These are phyloP conservation scores for Lactarius pseudohatsudake DNA, from an alignment of 768 basidiomycete species.

Conservation along the genomic window DNA sequence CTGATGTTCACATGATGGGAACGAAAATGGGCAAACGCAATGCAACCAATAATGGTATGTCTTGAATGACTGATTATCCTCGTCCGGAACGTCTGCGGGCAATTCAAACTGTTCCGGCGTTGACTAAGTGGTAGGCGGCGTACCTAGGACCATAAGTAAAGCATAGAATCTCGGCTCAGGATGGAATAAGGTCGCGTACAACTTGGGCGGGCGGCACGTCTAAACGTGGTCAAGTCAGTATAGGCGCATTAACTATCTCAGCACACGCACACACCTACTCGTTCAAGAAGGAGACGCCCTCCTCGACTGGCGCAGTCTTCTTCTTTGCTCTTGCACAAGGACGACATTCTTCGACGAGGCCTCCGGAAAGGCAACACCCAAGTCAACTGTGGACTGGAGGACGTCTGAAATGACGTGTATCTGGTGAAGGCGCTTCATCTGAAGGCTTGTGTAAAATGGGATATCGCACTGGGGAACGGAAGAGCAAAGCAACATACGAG, in stretches of 20 bases:
- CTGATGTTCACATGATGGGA: conserved; percentile 18
- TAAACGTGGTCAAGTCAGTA: conserved; percentile 32
- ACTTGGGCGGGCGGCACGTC: conserved; percentile 63
- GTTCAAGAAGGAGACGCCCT: conserved; percentile 59
- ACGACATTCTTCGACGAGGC: conserved; percentile 32
- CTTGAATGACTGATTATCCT: conserved; percentile 58
- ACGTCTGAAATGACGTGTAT: conserved; percentile 67
- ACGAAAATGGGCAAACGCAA: conserved; percentile 40
- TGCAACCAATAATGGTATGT: conserved; percentile 84
- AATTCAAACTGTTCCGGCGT: conserved; percentile 4
- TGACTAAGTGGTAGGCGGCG: background rate
- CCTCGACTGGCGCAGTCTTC: conserved; percentile 53
- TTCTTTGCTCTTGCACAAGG: conserved; percentile 32
- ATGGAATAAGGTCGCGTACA: conserved; percentile 81
- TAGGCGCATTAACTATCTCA: background rate
- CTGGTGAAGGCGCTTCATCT: conserved; percentile 93
- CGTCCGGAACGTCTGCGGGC: conserved; percentile 75
- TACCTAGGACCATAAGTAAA: conserved; percentile 81
- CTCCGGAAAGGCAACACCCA: conserved; percentile 57
- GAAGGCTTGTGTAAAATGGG: conserved; percentile 2
- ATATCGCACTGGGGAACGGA: background rate
- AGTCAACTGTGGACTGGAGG: conserved; percentile 68
- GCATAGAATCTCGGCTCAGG: conserved; percentile 74
- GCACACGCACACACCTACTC: conserved; percentile 54
- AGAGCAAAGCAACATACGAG: conserved; percentile 50